These are phyloP conservation scores for Phalaenopsis equestris DNA, from an alignment of 106 monocot species.

Conservation along the genomic window DNA sequence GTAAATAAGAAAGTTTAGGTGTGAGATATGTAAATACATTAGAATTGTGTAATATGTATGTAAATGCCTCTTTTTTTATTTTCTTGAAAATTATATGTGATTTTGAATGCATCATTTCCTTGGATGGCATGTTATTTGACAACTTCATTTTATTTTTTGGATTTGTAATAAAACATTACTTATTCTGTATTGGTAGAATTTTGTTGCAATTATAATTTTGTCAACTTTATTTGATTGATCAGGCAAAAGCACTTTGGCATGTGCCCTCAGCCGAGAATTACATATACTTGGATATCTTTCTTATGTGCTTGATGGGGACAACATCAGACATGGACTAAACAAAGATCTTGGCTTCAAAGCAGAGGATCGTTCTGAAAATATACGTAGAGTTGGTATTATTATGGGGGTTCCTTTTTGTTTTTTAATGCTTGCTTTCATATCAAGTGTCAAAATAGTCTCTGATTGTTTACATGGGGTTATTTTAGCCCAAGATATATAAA, in stretches of 20 bases:
- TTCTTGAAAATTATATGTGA: neutral
- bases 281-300: constrained; percentile 57
- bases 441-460: too few species aligned
- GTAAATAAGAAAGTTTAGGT: too few species aligned
- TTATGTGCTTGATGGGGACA: constrained; percentile 95
- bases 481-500: too few species aligned
- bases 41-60: too few species aligned
- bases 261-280: constrained; percentile 75
- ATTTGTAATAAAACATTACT: neutral
- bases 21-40: too few species aligned
- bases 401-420: neutral
- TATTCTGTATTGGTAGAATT: neutral
- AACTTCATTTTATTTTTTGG: neutral
- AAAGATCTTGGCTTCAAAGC: constrained; percentile 69
- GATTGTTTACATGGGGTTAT: too few species aligned
- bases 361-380: constrained; percentile 90
- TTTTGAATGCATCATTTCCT: neutral
- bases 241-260: constrained; percentile 94
- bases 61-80: neutral
- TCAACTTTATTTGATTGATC: constrained; percentile 9
- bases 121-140: neutral
- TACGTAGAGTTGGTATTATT: constrained; percentile 77
- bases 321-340: constrained; percentile 93
- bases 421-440: neutral
- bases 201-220: neutral